Percentiles rank a stretch among this genome's conserved stretches.
Evolutionary conservation across 2,329 filamentous ascomycete genomes (phyloP).

Genomic region (Trichophyton equinum): DNA sequence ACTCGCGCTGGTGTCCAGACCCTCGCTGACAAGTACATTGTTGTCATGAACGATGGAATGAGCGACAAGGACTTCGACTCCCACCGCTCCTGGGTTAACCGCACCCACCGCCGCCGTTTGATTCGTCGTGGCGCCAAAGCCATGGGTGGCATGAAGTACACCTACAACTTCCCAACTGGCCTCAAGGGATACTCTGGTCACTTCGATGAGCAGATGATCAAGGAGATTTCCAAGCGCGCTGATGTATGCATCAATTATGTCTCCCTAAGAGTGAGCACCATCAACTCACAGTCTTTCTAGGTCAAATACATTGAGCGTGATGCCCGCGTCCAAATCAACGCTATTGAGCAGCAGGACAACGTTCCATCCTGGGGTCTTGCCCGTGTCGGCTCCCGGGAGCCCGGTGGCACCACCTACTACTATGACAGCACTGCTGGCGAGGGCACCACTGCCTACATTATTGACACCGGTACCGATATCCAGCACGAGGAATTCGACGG

Average conservation of each 20-base stretch:
- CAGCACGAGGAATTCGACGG: constrained; percentile 25
- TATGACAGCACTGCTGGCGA: constrained; percentile 27
- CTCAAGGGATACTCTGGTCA: constrained; percentile 7
- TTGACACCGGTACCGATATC: constrained; percentile 30
- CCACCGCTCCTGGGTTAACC: constrained; percentile 7
- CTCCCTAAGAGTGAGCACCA: constrained; percentile 12
- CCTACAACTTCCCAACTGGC: constrained; percentile 7
- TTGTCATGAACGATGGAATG: constrained; percentile 10
- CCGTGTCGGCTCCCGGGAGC: constrained; percentile 21
- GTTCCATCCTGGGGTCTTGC: constrained; percentile 25
- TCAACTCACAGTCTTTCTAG: constrained; percentile 6
- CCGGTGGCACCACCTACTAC: constrained; percentile 20
- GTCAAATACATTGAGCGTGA: constrained; percentile 14
- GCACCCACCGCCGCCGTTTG: constrained; percentile 3
- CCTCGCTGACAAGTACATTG: constrained; percentile 7
- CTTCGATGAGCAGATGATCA: constrained; percentile 8
- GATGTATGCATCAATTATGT: constrained; percentile 1
- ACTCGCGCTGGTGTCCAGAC: neutral
- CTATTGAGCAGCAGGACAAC: constrained; percentile 14
- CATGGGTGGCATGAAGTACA: constrained; percentile 7
- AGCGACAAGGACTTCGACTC: constrained; percentile 4
- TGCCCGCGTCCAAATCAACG: constrained; percentile 2
- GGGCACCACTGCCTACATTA: constrained; percentile 26
- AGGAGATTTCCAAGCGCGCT: constrained; percentile 3
- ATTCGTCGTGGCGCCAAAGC: neutral